A percentile compares a stretch with the other conserved stretches of the same genome.
Evolutionary conservation across 2,329 filamentous ascomycete genomes (phyloP).

Genomic region (Beauveria rudraprayagi): DNA sequence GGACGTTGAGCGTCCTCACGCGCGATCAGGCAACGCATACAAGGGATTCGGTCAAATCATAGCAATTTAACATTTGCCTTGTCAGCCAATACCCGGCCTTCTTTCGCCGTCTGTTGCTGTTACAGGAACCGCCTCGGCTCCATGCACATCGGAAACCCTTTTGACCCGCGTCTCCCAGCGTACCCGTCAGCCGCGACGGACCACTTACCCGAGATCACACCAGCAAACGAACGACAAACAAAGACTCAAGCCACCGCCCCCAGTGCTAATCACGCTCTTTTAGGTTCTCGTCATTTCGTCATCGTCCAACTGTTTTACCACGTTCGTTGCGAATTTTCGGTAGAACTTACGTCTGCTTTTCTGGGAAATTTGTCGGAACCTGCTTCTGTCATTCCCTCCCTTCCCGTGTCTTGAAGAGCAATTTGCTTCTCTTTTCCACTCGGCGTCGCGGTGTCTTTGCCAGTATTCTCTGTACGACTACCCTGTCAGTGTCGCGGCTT

Average conservation of each 20-base stretch:
- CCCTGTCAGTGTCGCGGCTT: conserved; percentile 8
- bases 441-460: conserved; percentile 11
- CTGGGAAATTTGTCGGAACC: conserved; percentile 18
- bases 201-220: background rate
- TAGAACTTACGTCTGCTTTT: conserved; percentile 27
- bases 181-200: conserved; percentile 7
- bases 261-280: conserved; percentile 16
- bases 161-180: conserved; percentile 5
- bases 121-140: background rate
- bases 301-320: conserved; percentile 31
- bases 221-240: conserved; percentile 9
- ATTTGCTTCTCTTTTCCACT: conserved; percentile 8
- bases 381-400: conserved; percentile 20
- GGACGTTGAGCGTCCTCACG: background rate
- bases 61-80: background rate
- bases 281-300: conserved; percentile 34
- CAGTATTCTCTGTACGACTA: conserved; percentile 11
- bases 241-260: background rate
- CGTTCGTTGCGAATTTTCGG: conserved; percentile 33
- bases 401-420: conserved; percentile 9
- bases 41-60: background rate
- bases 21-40: background rate
- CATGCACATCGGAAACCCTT: background rate
- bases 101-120: background rate
- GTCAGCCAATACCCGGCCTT: background rate